phyloP scores from a whole-genome alignment of 176 grass and related monocot genomes.

The Lolium perenne region DNA sequence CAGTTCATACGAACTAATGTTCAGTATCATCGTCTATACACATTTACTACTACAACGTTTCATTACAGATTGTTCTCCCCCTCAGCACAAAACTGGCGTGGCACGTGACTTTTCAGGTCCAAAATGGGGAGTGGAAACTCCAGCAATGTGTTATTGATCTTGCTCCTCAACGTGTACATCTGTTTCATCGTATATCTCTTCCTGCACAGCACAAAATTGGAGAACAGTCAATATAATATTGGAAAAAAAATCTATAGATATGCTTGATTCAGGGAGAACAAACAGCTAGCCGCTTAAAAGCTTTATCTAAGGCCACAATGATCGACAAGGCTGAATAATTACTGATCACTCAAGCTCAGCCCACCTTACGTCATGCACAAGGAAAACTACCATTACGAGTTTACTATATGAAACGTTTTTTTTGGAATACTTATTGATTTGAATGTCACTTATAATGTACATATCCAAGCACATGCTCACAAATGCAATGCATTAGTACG shows the following conservation, averaged over 20 bases:
- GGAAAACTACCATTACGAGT: too few species aligned
- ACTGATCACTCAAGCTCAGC: neutral
- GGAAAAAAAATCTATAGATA: neutral
- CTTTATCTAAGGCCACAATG: neutral
- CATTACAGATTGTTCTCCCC: slow-evolving; percentile 7
- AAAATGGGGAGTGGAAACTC: neutral
- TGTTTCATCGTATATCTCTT: slow-evolving; percentile 97
- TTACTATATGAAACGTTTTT: too few species aligned
- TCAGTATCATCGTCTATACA: slow-evolving; percentile 9
- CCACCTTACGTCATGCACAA: neutral
- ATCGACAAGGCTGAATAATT: too few species aligned
- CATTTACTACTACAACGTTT: neutral
- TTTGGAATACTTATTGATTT: too few species aligned
- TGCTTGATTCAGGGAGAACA: neutral
- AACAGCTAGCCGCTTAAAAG: neutral
- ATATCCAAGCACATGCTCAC: too few species aligned
- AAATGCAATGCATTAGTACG: too few species aligned
- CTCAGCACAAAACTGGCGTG: neutral
- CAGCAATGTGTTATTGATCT: slow-evolving; percentile 40
- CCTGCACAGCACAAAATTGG: slow-evolving; percentile 37
- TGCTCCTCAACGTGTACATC: slow-evolving; percentile 67
- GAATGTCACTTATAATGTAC: too few species aligned
- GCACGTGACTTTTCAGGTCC: neutral
- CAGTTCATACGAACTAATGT: neutral
- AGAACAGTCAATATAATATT: neutral